Percentiles rank a stretch among this genome's conserved stretches.
Evolutionary conservation across 2,329 filamentous ascomycete genomes (phyloP).

Genomic region (Calonectria hawksworthii): DNA sequence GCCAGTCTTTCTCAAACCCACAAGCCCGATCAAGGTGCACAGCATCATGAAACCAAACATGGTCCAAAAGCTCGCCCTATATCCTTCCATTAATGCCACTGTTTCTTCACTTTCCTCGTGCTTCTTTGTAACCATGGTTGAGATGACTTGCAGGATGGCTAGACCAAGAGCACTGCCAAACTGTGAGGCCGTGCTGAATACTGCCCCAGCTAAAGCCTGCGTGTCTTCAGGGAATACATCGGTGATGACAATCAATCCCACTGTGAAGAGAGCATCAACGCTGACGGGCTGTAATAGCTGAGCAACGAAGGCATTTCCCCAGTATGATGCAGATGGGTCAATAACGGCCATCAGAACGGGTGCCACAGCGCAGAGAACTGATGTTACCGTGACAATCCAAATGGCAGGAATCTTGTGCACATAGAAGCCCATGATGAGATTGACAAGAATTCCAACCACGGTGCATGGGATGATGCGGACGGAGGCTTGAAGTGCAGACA

Average conservation of each 20-base stretch:
- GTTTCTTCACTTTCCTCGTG: slow-evolving; percentile 41
- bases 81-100: slow-evolving; percentile 60
- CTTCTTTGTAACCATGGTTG: slow-evolving; percentile 53
- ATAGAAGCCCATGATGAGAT: slow-evolving; percentile 60
- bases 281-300: slow-evolving; percentile 58
- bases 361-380: slow-evolving; percentile 57
- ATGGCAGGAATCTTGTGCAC: slow-evolving; percentile 57
- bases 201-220: slow-evolving; percentile 71
- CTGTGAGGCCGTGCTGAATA: slow-evolving; percentile 72
- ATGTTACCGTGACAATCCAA: slow-evolving; percentile 56
- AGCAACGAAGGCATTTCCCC: slow-evolving; percentile 61
- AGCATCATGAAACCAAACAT: slow-evolving; percentile 63
- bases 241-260: slow-evolving; percentile 67
- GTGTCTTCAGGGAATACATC: slow-evolving; percentile 68
- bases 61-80: slow-evolving; percentile 64
- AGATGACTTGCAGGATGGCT: slow-evolving; percentile 62
- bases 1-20: slow-evolving; percentile 58
- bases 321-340: slow-evolving; percentile 63
- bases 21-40: slow-evolving; percentile 53
- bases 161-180: slow-evolving; percentile 67
- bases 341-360: slow-evolving; percentile 70
- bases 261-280: slow-evolving; percentile 66
- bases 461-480: slow-evolving; percentile 62
- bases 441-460: slow-evolving; percentile 56
- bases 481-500: slow-evolving; percentile 60